phyloP scores from a whole-genome alignment of 768 basidiomycete species.

The Fibroporia radiculosa region DNA sequence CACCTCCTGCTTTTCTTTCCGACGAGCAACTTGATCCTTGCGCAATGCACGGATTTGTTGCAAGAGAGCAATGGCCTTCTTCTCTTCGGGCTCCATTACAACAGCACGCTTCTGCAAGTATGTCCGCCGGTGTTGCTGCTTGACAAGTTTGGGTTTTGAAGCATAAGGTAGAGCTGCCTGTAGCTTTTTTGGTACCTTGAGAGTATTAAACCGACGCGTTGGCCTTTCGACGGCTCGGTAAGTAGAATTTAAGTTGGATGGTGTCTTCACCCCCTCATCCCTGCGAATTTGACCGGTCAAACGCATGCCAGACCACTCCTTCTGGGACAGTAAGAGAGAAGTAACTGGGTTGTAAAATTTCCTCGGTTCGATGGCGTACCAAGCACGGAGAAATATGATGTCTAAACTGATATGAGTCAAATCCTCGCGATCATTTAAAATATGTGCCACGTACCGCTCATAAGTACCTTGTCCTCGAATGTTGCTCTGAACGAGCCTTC shows the following conservation, averaged over 20 bases:
- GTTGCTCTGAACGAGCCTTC: conserved; percentile 94
- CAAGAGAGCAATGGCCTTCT: conserved; percentile 80
- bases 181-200: conserved; percentile 84
- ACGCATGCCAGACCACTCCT: conserved; percentile 91
- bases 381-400: conserved; percentile 90
- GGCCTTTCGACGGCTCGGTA: conserved; percentile 81
- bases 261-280: conserved; percentile 81
- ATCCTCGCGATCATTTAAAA: neutral
- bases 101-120: conserved; percentile 94
- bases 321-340: conserved; percentile 77
- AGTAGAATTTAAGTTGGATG: conserved; percentile 72
- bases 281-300: conserved; percentile 87
- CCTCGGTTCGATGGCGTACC: conserved; percentile 93
- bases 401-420: conserved; percentile 32
- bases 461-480: conserved; percentile 96
- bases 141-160: conserved; percentile 82
- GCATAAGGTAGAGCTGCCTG: conserved; percentile 88
- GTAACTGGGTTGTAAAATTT: conserved; percentile 97
- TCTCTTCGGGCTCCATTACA: conserved; percentile 92
- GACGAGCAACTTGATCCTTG: conserved; percentile 74
- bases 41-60: conserved; percentile 91
- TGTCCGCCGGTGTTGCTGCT: conserved; percentile 64
- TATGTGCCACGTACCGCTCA: conserved; percentile 64
- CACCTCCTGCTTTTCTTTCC: conserved; percentile 86
- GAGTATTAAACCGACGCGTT: conserved; percentile 82